Evolutionary conservation across 75 land plant genomes (phyloP).

Genomic region (Picea glauca): DNA sequence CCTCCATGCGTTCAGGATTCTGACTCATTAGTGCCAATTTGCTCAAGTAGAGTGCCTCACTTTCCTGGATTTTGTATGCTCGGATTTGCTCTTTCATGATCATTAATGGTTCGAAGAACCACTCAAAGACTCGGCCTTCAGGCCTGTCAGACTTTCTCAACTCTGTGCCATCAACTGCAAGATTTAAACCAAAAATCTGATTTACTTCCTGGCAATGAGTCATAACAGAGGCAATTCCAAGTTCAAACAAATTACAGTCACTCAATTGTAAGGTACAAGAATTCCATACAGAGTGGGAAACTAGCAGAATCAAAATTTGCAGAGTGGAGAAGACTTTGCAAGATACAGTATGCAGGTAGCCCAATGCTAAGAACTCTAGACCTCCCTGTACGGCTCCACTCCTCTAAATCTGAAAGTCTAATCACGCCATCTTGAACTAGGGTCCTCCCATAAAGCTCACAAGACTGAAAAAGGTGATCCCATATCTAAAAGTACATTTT

Average conservation of each 20-base stretch:
- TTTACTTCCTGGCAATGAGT: no score
- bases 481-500: constrained; percentile 46
- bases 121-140: constrained; percentile 62
- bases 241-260: no score
- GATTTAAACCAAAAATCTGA: not conserved
- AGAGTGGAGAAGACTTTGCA: constrained; percentile 54
- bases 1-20: no score
- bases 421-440: constrained; percentile 61
- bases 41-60: not conserved
- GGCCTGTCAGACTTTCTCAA: constrained; percentile 61
- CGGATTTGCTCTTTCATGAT: not conserved
- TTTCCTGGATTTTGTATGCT: not conserved
- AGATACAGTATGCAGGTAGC: constrained; percentile 70
- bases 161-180: constrained; percentile 66
- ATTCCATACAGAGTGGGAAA: constrained; percentile 58
- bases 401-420: constrained; percentile 53
- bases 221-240: no score
- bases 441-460: constrained; percentile 50
- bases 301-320: constrained; percentile 67
- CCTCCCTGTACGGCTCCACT: constrained; percentile 43
- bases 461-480: constrained; percentile 76
- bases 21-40: not conserved
- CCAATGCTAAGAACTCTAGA: constrained; percentile 58
- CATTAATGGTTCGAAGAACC: constrained; percentile 25
- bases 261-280: not conserved